These are phyloP conservation scores for Fusarium pseudonygamai DNA, from an alignment of 2,329 filamentous ascomycete genomes.

Conservation along the genomic window DNA sequence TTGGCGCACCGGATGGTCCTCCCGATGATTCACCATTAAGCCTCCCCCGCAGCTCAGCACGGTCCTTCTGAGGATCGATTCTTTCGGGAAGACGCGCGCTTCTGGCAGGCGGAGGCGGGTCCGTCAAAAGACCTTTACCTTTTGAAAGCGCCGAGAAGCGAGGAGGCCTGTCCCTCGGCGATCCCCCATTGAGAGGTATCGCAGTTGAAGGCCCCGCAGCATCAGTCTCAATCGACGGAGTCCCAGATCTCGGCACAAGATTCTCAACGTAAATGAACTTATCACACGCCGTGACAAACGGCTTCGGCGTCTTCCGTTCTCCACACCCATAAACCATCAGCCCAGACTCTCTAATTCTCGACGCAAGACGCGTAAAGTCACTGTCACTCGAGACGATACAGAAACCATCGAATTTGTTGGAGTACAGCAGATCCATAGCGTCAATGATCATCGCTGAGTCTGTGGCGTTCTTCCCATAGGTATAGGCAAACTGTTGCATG, in stretches of 20 bases:
- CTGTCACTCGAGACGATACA: constrained; percentile 50
- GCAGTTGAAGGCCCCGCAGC: not conserved
- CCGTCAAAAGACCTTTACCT: rapidly evolving
- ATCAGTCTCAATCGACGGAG: not conserved
- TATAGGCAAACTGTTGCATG: constrained; percentile 51
- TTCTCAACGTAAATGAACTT: constrained; percentile 47
- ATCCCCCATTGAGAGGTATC: rapidly evolving
- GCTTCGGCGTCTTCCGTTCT: constrained; percentile 45
- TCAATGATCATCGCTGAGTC: constrained; percentile 51
- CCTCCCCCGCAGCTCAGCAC: rapidly evolving
- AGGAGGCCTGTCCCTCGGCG: rapidly evolving
- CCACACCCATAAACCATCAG: constrained; percentile 46
- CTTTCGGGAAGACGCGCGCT: too few species aligned
- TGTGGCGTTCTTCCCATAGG: constrained; percentile 48
- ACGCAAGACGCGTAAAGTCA: constrained; percentile 49
- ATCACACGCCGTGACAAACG: constrained; percentile 47
- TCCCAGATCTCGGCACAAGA: not conserved
- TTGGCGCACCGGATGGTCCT: not conserved
- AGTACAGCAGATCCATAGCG: constrained; percentile 51
- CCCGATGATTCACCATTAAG: rapidly evolving
- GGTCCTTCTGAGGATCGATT: not conserved
- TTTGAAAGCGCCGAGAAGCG: rapidly evolving
- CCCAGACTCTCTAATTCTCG: constrained; percentile 44
- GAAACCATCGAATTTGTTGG: constrained; percentile 46
- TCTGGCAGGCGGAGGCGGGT: not conserved